A percentile compares a stretch with the other conserved stretches of the same genome.
These are phyloP conservation scores for Fusarium pseudograminearum DNA, from an alignment of 2,329 filamentous ascomycete genomes.

Conservation along the genomic window DNA sequence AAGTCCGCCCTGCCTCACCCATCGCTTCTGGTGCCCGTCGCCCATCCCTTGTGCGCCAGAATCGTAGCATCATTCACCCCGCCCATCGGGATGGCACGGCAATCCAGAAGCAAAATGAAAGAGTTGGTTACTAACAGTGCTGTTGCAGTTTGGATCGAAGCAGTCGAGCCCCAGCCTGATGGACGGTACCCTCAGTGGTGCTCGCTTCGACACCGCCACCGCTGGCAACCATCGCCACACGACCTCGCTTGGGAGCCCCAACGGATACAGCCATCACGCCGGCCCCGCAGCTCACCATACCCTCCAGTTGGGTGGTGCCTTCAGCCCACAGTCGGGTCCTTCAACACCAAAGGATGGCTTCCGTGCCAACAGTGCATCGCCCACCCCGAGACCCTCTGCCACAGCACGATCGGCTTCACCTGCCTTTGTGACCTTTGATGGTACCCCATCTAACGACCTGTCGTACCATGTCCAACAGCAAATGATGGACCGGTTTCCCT, in stretches of 20 bases:
- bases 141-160: slow-evolving; percentile 70
- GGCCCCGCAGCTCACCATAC: slow-evolving; percentile 59
- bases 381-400: slow-evolving; percentile 53
- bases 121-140: slow-evolving; percentile 56
- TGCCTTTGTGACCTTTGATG: slow-evolving; percentile 60
- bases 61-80: slow-evolving; percentile 24
- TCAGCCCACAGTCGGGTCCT: slow-evolving; percentile 34
- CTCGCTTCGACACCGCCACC: slow-evolving; percentile 52
- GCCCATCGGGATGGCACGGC: slow-evolving; percentile 40
- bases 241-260: slow-evolving; percentile 32
- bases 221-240: slow-evolving; percentile 23
- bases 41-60: slow-evolving; percentile 37
- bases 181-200: slow-evolving; percentile 60
- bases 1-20: slow-evolving; percentile 49
- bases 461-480: slow-evolving; percentile 56
- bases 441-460: slow-evolving; percentile 59
- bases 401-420: slow-evolving; percentile 60
- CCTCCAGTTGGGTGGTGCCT: slow-evolving; percentile 47
- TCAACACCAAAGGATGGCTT: slow-evolving; percentile 48
- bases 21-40: slow-evolving; percentile 36
- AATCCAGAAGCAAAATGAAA: slow-evolving; percentile 37
- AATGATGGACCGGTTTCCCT: slow-evolving; percentile 61
- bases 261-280: slow-evolving; percentile 46
- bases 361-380: slow-evolving; percentile 42
- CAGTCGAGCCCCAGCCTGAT: slow-evolving; percentile 64